These are phyloP conservation scores for Chloranthus sessilifolius DNA, from an alignment of 164 flowering plant species.

Conservation along the genomic window DNA sequence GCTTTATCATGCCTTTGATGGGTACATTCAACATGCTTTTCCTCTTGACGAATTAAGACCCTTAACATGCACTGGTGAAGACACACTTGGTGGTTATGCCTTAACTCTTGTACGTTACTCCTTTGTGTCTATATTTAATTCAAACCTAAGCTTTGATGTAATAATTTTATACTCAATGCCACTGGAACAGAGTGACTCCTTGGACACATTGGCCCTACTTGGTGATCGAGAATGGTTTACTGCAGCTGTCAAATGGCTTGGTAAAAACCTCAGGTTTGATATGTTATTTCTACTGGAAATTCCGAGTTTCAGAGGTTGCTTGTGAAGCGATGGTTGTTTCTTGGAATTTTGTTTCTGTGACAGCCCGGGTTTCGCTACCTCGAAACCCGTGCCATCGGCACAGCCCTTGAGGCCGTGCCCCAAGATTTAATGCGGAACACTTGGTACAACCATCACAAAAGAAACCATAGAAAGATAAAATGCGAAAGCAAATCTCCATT, in stretches of 20 bases:
- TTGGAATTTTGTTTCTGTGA: no score
- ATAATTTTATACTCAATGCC: background rate
- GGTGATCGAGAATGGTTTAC: constrained; percentile 78
- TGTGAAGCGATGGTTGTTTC: no score
- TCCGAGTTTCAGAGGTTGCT: no score
- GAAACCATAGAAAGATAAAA: no score
- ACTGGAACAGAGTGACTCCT: constrained; percentile 71
- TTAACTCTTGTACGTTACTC: constrained; percentile 68
- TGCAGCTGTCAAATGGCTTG: constrained; percentile 93
- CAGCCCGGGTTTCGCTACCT: no score
- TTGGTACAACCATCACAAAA: no score
- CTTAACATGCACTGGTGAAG: constrained; percentile 82
- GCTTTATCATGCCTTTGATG: constrained; percentile 96
- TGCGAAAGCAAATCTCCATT: no score
- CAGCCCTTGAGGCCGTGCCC: no score
- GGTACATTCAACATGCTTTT: constrained; percentile 93
- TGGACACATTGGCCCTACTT: constrained; percentile 82
- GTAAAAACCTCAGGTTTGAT: constrained; percentile 87
- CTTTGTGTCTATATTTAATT: background rate
- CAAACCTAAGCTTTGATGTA: background rate
- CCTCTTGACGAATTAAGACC: constrained; percentile 92
- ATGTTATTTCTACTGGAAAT: no score
- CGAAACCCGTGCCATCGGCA: no score
- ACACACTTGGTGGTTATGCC: constrained; percentile 92
- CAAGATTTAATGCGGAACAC: no score